These are phyloP conservation scores for Botryotinia narcissicola DNA, from an alignment of 2,329 filamentous ascomycete species.

Conservation along the genomic window DNA sequence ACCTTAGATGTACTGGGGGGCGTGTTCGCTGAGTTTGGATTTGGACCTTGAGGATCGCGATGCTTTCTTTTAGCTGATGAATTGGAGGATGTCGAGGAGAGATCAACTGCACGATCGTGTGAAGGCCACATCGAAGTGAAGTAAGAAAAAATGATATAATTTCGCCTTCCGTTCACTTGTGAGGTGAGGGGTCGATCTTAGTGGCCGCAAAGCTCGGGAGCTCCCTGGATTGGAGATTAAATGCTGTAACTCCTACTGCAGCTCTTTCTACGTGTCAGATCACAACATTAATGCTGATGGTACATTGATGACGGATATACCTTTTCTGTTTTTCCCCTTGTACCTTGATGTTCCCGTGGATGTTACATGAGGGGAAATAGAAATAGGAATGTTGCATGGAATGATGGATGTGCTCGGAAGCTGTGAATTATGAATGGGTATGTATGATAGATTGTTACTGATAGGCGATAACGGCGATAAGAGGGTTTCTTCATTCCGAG, in stretches of 20 bases:
- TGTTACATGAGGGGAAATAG: constrained; percentile 8
- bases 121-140: constrained; percentile 37
- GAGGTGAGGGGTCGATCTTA: constrained; percentile 20
- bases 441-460: neutral
- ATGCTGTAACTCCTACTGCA: constrained; percentile 9
- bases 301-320: neutral
- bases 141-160: constrained; percentile 29
- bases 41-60: constrained; percentile 19
- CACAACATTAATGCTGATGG: constrained; percentile 16
- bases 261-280: constrained; percentile 15
- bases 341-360: neutral
- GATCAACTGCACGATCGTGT: constrained; percentile 30
- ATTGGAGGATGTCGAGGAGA: constrained; percentile 23
- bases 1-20: neutral
- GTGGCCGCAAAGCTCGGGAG: constrained; percentile 14
- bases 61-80: constrained; percentile 27
- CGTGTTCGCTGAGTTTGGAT: constrained; percentile 14
- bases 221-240: constrained; percentile 10
- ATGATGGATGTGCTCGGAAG: neutral
- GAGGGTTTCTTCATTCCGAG: neutral
- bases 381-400: neutral
- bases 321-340: neutral
- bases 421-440: neutral
- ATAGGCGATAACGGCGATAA: constrained; percentile 18
- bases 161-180: constrained; percentile 13